Conservation (phyloP, 83 land plant genomes). For the Isoetes engelmannii region DNA sequence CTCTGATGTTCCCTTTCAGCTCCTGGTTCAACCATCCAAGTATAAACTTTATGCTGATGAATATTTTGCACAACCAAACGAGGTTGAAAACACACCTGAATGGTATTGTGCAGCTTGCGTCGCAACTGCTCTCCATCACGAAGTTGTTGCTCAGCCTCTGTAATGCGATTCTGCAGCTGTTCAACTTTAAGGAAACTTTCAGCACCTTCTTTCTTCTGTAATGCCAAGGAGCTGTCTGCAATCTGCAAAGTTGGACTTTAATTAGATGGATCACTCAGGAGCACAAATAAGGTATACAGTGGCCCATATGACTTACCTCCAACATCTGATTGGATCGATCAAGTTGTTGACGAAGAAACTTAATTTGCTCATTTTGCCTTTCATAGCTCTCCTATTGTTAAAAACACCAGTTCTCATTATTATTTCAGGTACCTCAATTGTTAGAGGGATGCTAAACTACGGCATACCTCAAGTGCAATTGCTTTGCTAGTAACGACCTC, state of each 20-base stretch:
- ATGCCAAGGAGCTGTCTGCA: slow-evolving; percentile 18
- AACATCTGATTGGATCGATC: slow-evolving; percentile 25
- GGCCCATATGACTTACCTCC: slow-evolving; percentile 15
- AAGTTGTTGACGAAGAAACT: slow-evolving; percentile 25
- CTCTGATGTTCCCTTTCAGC: slow-evolving; percentile 91
- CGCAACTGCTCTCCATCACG: slow-evolving; percentile 37
- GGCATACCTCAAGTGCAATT: background rate
- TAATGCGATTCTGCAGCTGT: slow-evolving; percentile 20
- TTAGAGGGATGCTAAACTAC: background rate
- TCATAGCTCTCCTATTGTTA: slow-evolving; percentile 27
- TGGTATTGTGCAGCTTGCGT: slow-evolving; percentile 32
- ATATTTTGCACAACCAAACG: slow-evolving; percentile 1
- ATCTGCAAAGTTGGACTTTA: background rate
- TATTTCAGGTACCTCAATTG: background rate
- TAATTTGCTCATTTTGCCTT: slow-evolving; percentile 31
- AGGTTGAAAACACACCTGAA: slow-evolving; percentile 19
- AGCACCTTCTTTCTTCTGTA: slow-evolving; percentile 18
- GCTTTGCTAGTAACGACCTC: background rate
- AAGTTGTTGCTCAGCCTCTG: slow-evolving; percentile 27
- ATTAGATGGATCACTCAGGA: background rate
- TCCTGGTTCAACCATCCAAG: slow-evolving; percentile 24
- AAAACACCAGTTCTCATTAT: background rate
- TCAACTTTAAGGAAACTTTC: slow-evolving; percentile 13
- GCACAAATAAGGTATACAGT: background rate
- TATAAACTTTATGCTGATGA: background rate